These are phyloP conservation scores for Trichocomaceae sp. DNA, from an alignment of 2,329 filamentous ascomycete species.

Conservation along the genomic window DNA sequence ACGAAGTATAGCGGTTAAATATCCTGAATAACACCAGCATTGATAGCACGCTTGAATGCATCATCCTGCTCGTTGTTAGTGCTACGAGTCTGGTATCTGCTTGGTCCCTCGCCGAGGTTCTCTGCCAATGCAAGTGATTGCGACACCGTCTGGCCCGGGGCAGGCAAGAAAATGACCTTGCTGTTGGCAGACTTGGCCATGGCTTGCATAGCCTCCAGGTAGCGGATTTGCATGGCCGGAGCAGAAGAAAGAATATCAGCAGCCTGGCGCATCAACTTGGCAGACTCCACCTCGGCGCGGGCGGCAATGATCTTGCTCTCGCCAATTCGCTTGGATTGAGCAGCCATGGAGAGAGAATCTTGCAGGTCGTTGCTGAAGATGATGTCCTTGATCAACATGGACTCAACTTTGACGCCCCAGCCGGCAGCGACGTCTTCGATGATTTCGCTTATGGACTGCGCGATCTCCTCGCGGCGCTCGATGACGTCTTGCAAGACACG, in stretches of 20 bases:
- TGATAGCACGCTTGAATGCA: constrained; percentile 73
- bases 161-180: constrained; percentile 80
- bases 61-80: constrained; percentile 34
- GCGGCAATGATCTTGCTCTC: constrained; percentile 98
- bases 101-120: constrained; percentile 51
- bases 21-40: constrained; percentile 75
- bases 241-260: constrained; percentile 88
- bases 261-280: constrained; percentile 77
- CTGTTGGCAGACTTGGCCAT: constrained; percentile 92
- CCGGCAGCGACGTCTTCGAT: constrained; percentile 91
- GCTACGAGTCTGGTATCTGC: constrained; percentile 40
- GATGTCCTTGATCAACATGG: constrained; percentile 99
- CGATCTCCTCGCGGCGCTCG: constrained; percentile 94
- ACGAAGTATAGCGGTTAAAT: constrained; percentile 58
- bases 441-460: constrained; percentile 89
- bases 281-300: constrained; percentile 90
- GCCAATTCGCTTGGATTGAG: constrained; percentile 96
- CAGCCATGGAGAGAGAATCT: constrained; percentile 94
- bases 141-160: constrained; percentile 53
- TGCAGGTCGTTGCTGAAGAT: constrained; percentile 94
- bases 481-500: constrained; percentile 96
- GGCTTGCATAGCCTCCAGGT: constrained; percentile 96
- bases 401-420: constrained; percentile 95
- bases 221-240: constrained; percentile 96
- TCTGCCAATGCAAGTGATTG: constrained; percentile 46